Evolutionary conservation across 257 asterid species (phyloP).

Genomic region (Jaltomata sinuosa): DNA sequence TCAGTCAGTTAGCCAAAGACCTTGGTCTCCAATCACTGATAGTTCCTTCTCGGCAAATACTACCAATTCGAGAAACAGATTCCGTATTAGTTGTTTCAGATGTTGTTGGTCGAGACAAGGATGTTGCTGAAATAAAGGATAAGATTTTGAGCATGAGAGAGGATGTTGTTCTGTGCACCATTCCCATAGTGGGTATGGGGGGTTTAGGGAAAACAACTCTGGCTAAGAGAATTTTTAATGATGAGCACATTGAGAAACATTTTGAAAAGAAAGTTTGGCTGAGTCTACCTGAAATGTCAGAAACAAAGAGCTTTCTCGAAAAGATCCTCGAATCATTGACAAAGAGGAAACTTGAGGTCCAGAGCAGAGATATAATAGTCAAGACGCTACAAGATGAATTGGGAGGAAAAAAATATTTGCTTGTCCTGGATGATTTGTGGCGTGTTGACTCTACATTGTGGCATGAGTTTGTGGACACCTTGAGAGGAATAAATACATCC

Average conservation of each 20-base stretch:
- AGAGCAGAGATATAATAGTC: conserved; percentile 1
- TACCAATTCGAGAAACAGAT: background rate
- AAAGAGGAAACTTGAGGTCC: background rate
- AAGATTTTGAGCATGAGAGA: background rate
- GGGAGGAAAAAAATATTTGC: background rate
- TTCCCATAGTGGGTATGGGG: conserved; percentile 9
- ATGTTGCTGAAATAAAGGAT: background rate
- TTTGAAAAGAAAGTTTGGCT: conserved; percentile 29
- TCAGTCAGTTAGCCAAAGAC: background rate
- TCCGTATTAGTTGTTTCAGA: background rate
- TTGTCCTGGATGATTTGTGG: conserved; percentile 31
- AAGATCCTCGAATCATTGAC: background rate
- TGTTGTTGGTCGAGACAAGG: conserved; percentile 3
- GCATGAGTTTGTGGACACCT: background rate
- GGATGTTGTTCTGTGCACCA: background rate
- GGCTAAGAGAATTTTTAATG: background rate
- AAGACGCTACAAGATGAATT: background rate
- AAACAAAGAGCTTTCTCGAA: conserved; percentile 1
- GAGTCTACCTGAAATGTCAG: conserved; percentile 11
- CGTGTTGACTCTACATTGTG: background rate
- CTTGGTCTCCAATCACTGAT: background rate
- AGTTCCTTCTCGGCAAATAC: background rate
- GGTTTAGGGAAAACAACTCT: conserved; percentile 12
- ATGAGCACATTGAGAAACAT: background rate
- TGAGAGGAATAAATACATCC: background rate